Base-by-base conservation (phyloP, 1,284 basidiomycete genomes). In the Melampsora americana region DNA sequence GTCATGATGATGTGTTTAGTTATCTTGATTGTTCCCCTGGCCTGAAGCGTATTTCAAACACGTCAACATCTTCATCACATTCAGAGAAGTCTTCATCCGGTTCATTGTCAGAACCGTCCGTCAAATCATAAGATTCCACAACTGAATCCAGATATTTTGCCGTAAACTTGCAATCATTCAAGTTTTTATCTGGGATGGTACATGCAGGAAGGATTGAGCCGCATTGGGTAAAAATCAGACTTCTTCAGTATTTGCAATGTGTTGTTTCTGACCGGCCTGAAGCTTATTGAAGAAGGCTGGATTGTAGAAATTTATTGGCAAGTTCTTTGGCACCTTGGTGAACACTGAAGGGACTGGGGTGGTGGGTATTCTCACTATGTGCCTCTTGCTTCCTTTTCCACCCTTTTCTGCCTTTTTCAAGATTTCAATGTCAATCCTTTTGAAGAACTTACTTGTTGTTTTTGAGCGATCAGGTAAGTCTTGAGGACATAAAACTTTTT, bases 151-250 rank as follows among this genome's bases (percentile, higher is more conserved):
- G 35, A 9, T 35, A 35, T 35, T 35, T 35, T 35, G 35, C 35
- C 5, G 35, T 35, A 9, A 35, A 35, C 9, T 9, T 3, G 3
- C 9, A 3, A 9, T 35, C 35, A 9, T 3, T 4, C 5, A 35
- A 4, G 35, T 4, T 3, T 35, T 35, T 9, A 35, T 35, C 35
- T 3, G 35, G 35, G 35, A 9, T 3, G 5, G 35, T 3, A 9
- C 35, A 5, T 42, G 42, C 7, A 72, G 16, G 14, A 72, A 50
- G 11, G 69, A 72, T 5, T 72, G 16, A 23, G 14, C 50, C 1
- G 69, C 61, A 53, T 71, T 18, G 14, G 69, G 69, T 20, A 72
- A 42, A 44, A 72, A 72, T n/a, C 60, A 59, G 1, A 72, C 7
- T 2, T 14, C 1, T 16, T n/a, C 26, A 14, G 12, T 7, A 32